Conservation (phyloP, 192 early-diverging fungal species). For the Physocladia obscura region DNA sequence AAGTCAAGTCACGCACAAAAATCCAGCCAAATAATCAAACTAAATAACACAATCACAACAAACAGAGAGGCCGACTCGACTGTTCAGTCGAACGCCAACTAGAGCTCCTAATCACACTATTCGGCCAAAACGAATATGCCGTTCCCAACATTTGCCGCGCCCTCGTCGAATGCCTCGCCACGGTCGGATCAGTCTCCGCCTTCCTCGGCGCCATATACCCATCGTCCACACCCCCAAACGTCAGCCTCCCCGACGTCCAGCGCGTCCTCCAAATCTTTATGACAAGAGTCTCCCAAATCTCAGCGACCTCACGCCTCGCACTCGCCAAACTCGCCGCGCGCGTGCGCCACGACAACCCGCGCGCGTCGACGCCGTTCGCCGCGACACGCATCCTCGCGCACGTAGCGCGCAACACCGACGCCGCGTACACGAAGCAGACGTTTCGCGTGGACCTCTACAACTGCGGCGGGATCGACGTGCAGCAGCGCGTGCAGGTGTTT, state of each 20-base stretch:
- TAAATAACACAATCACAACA: too few species aligned
- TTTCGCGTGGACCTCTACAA: slow-evolving; percentile 15
- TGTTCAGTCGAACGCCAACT: neutral
- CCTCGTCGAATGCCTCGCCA: neutral
- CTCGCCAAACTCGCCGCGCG: neutral
- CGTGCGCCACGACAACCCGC: neutral
- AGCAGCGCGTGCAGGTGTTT: neutral
- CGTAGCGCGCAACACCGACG: neutral
- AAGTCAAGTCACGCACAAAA: too few species aligned
- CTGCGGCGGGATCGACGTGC: neutral
- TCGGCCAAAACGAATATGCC: neutral
- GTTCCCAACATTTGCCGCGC: neutral
- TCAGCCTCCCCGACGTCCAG: neutral
- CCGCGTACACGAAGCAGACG: slow-evolving; percentile 1
- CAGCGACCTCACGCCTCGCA: neutral
- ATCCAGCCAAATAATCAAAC: too few species aligned
- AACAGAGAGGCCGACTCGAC: neutral
- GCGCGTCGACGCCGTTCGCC: neutral
- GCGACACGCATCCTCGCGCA: neutral
- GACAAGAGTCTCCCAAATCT: neutral
- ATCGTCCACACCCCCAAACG: neutral
- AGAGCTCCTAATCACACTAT: slow-evolving; percentile 1
- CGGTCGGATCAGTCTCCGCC: neutral
- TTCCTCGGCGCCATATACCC: slow-evolving; percentile 17
- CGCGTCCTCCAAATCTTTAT: neutral